Conservation (phyloP, 768 basidiomycete species). For the Lactarius akahatsu region DNA sequence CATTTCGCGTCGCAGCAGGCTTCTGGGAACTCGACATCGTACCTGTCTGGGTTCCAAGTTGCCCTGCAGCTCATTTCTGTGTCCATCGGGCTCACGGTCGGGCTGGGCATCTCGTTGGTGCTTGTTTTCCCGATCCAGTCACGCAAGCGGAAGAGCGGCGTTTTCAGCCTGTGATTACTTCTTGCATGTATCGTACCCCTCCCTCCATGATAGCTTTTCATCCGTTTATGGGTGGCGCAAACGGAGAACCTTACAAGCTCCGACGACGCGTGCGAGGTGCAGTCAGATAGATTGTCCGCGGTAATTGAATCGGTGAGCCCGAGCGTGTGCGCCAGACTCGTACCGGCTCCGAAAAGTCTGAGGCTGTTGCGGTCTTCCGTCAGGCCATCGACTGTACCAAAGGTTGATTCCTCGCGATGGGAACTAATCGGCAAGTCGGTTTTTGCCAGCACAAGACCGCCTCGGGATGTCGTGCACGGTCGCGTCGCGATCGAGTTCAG, state of each 20-base stretch:
- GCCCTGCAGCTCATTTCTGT: slow-evolving; percentile 77
- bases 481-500: no score
- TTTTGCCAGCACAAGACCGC: no score
- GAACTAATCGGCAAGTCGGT: no score
- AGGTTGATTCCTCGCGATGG: no score
- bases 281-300: no score
- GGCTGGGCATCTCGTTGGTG: slow-evolving; percentile 67
- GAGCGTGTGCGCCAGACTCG: not conserved
- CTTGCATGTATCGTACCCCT: not conserved
- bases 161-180: slow-evolving; percentile 57
- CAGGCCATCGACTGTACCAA: no score
- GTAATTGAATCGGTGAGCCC: not conserved
- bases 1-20: slow-evolving; percentile 61
- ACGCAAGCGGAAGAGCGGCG: slow-evolving; percentile 53
- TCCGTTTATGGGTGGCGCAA: not conserved
- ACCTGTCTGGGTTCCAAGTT: slow-evolving; percentile 69
- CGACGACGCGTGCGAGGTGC: not conserved
- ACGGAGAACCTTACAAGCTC: not conserved
- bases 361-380: not conserved
- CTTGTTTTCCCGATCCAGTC: slow-evolving; percentile 65
- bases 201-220: not conserved
- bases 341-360: not conserved
- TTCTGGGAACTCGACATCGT: slow-evolving; percentile 51
- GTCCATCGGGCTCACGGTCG: slow-evolving; percentile 77
- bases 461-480: no score